Evolutionary conservation across 257 asterid species (phyloP).

Genomic region (Agastache rugosa): DNA sequence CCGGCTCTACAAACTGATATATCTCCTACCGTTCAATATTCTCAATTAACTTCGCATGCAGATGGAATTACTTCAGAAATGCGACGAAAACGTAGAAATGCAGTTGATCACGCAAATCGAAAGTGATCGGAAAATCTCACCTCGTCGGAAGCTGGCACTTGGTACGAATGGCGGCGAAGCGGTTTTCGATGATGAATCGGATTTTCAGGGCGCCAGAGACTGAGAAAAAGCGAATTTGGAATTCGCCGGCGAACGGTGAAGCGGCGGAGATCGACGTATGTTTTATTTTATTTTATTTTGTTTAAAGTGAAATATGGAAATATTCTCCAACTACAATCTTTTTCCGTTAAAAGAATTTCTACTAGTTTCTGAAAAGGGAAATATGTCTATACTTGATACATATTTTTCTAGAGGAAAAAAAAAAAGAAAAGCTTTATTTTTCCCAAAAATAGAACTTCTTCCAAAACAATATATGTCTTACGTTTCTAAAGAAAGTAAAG

Average conservation of each 20-base stretch:
- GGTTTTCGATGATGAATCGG: slow-evolving; percentile 13
- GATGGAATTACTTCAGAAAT: slow-evolving; percentile 14
- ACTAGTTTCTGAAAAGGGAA: slow-evolving; percentile 15
- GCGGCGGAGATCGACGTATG: slow-evolving; percentile 2
- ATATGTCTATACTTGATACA: neutral
- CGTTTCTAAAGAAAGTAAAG: neutral
- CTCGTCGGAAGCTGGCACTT: slow-evolving; percentile 39
- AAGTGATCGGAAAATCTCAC: slow-evolving; percentile 37
- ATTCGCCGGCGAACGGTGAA: slow-evolving; percentile 28
- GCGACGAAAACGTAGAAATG: slow-evolving; percentile 4
- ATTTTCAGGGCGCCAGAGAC: neutral
- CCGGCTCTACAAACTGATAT: slow-evolving; percentile 9
- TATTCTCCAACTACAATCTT: neutral
- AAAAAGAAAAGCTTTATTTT: neutral
- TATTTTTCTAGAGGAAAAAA: neutral
- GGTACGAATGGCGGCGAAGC: slow-evolving; percentile 36
- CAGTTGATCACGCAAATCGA: neutral
- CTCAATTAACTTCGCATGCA: slow-evolving; percentile 14
- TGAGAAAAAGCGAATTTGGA: neutral
- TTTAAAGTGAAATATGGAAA: neutral
- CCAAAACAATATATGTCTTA: neutral
- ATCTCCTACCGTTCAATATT: slow-evolving; percentile 9
- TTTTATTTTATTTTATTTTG: neutral
- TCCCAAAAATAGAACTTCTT: neutral
- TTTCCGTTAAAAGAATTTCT: neutral